Evolutionary conservation across 805 yeast genomes (phyloP), one percentile per base, ranked within the genome.

Genomic region (Saccharomycopsis malanga): DNA sequence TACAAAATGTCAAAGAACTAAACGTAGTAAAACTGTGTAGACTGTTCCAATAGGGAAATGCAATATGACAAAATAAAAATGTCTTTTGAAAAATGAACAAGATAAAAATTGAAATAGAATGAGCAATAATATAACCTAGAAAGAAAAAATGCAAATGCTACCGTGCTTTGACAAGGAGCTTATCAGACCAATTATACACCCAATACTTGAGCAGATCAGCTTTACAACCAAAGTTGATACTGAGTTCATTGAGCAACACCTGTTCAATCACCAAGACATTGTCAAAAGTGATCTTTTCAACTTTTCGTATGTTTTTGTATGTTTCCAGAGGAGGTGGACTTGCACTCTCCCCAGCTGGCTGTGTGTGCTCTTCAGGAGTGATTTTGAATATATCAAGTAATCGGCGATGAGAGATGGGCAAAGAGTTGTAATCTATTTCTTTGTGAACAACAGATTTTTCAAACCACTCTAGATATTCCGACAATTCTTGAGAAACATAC

Each of bases 401-500:
- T 49, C 62, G 54, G 22, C 51, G 56, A 34, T 50, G 42, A 2
- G 57, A 49, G 4, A 59, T 41, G 1, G 53, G 27, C 1, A 48
- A 23, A 2, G 52, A 42, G 2, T 66, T 57, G 42, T 61, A 61
- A 17, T 63, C 61, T 60, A 65, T 59, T 15, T 65, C 54, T 5
- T 46, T 39, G 3, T 54, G 49, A 2, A 66, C 53, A 12, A 68
- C 42, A 34, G 59, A 60, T 7, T 66, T 66, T 43, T 68, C 62
- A 44, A 74, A 68, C 78, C 83, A 76, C 20, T 70, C 64, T 23
- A 79, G 58, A 58, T 78, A 83, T 23, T 66, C 59, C 3, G 67
- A 42, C n/a, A 51, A 34, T 67, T 2, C 71, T 66, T 46, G 73
- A 65, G 2, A 57, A 56, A n/a, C 71, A 70, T 36, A 68, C 63